Conservation (phyloP, 129 eudicot species). For the Saussurea involucrata region DNA sequence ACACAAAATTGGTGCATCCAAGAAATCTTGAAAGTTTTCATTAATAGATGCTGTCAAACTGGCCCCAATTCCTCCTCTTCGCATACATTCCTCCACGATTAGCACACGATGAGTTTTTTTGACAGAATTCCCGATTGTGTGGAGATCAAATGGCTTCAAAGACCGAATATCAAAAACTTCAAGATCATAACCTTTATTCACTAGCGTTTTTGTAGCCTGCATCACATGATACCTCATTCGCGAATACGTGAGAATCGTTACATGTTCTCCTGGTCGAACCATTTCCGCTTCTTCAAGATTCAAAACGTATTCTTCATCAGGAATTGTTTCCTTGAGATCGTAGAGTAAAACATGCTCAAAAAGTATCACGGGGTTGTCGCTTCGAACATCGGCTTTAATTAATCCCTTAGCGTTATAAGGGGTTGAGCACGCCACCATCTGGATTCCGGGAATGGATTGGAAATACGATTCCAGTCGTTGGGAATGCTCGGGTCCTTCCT, state of each 20-base stretch:
- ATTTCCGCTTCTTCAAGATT: no score
- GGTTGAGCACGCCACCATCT: slow-evolving; percentile 93
- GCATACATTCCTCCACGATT: slow-evolving; percentile 94
- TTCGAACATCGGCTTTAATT: slow-evolving; percentile 93
- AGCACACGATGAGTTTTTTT: slow-evolving; percentile 90
- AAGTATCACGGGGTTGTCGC: slow-evolving; percentile 91
- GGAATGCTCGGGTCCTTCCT: slow-evolving; percentile 93
- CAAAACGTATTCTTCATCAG: no score
- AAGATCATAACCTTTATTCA: slow-evolving; percentile 89
- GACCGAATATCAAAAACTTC: slow-evolving; percentile 90
- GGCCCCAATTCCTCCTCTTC: slow-evolving; percentile 95
- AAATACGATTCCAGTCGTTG: slow-evolving; percentile 91
- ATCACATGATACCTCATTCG: no score
- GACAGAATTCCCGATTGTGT: slow-evolving; percentile 82
- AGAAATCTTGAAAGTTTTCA: slow-evolving; percentile 77
- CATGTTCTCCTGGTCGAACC: no score
- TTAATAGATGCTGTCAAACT: slow-evolving; percentile 83
- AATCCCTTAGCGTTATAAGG: no score
- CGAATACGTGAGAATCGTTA: no score
- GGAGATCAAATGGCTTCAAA: slow-evolving; percentile 82
- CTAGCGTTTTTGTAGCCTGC: no score
- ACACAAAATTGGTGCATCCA: no score
- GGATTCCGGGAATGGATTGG: slow-evolving; percentile 92
- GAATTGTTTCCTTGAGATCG: slow-evolving; percentile 78
- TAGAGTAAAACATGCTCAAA: slow-evolving; percentile 88